These are phyloP conservation scores for Sequoia sempervirens DNA, from an alignment of 75 land plant species.

Conservation along the genomic window DNA sequence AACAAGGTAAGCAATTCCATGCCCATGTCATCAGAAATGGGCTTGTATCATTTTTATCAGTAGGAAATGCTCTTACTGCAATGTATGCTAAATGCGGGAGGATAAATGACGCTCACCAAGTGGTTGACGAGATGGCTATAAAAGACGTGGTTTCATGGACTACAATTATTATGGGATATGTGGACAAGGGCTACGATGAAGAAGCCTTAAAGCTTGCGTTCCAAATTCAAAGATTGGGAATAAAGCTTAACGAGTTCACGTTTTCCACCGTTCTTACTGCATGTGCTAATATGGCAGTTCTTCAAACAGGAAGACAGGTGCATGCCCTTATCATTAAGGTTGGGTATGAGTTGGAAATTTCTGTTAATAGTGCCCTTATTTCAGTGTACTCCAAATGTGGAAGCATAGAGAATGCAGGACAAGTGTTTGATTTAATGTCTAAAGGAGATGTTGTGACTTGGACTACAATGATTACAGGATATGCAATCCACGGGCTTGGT, in stretches of 20 bases:
- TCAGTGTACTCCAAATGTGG: slow-evolving; percentile 11
- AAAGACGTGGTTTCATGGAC: slow-evolving; percentile 15
- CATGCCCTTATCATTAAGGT: slow-evolving; percentile 4
- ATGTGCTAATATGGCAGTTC: slow-evolving; percentile 8
- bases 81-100: slow-evolving; percentile 18
- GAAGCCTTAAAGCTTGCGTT: neutral
- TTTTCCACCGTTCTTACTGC: slow-evolving; percentile 5
- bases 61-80: slow-evolving; percentile 9
- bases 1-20: slow-evolving; percentile 10
- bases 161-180: slow-evolving; percentile 9
- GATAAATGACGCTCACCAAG: slow-evolving; percentile 7
- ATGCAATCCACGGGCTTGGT: slow-evolving; percentile 9
- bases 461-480: slow-evolving; percentile 15
- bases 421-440: neutral
- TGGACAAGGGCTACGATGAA: neutral
- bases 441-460: slow-evolving; percentile 10
- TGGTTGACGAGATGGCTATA: slow-evolving; percentile 8
- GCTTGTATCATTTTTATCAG: slow-evolving; percentile 1
- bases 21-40: neutral
- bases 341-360: neutral
- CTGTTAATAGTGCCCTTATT: slow-evolving; percentile 1
- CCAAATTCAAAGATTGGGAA: neutral
- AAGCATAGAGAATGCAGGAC: slow-evolving; percentile 10
- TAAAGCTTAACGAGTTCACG: slow-evolving; percentile 5
- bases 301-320: slow-evolving; percentile 4